phyloP scores from a whole-genome alignment of 2,329 filamentous ascomycete species.

The Colletotrichum brevisporum region DNA sequence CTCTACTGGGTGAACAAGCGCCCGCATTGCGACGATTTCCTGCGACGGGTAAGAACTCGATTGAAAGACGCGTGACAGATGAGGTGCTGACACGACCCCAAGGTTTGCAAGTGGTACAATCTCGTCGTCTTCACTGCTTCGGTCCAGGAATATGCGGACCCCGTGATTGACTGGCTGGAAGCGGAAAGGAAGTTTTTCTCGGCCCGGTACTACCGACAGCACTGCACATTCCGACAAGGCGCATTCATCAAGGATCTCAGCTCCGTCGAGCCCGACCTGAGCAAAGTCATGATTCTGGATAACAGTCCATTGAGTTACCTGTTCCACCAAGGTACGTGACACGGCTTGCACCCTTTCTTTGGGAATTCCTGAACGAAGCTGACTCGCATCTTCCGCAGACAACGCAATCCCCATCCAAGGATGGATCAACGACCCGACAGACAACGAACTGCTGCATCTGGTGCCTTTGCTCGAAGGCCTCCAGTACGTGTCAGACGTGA shows the following conservation, averaged over 20 bases:
- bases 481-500: conserved; percentile 96
- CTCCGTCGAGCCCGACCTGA: conserved; percentile 95
- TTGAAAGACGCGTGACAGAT: not conserved
- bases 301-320: conserved; percentile 99
- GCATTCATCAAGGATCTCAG: conserved; percentile 99
- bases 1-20: conserved; percentile 99
- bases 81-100: conserved; percentile 33
- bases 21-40: conserved; percentile 95
- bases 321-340: conserved; percentile 89
- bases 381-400: conserved; percentile 69
- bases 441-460: conserved; percentile 93
- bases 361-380: not conserved
- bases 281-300: conserved; percentile 98
- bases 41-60: conserved; percentile 76
- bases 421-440: conserved; percentile 98
- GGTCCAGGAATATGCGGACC: conserved; percentile 98
- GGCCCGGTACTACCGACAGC: conserved; percentile 93
- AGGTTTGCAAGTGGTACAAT: conserved; percentile 98
- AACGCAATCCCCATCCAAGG: conserved; percentile 99
- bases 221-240: conserved; percentile 95
- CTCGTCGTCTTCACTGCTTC: conserved; percentile 96
- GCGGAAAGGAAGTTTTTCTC: conserved; percentile 97
- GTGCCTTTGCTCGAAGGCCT: conserved; percentile 93
- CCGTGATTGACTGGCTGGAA: conserved; percentile 98
- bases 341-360: not conserved